These are phyloP conservation scores for Debaryomyces subglobosus DNA, from an alignment of 1,139 yeast species.

Conservation along the genomic window DNA sequence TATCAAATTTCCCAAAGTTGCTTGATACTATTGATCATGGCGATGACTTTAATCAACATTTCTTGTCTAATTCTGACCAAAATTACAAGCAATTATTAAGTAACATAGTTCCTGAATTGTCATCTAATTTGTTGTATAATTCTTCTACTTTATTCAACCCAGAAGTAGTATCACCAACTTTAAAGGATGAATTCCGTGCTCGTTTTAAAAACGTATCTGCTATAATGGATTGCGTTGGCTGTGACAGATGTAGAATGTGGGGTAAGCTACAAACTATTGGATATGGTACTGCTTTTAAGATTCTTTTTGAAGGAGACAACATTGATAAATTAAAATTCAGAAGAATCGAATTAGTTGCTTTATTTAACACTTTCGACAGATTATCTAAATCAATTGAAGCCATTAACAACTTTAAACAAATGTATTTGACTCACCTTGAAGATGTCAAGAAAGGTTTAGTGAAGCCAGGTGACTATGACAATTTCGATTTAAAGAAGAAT, in stretches of 20 bases:
- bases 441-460: conserved; percentile 45
- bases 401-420: conserved; percentile 66
- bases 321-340: conserved; percentile 56
- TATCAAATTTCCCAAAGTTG: conserved; percentile 37
- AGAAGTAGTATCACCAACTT: conserved; percentile 54
- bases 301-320: conserved; percentile 70
- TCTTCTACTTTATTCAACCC: conserved; percentile 57
- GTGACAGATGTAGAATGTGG: conserved; percentile 97
- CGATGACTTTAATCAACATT: conserved; percentile 32
- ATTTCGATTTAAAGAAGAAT: conserved; percentile 22
- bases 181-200: conserved; percentile 82
- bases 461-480: conserved; percentile 48
- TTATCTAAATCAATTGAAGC: conserved; percentile 82
- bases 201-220: conserved; percentile 89
- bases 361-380: conserved; percentile 89
- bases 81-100: conserved; percentile 44
- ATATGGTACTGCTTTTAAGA: conserved; percentile 92
- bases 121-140: conserved; percentile 45
- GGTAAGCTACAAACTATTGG: conserved; percentile 97
- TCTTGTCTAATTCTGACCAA: conserved; percentile 49
- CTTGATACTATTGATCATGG: conserved; percentile 29
- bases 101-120: conserved; percentile 31
- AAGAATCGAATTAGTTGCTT: conserved; percentile 86
- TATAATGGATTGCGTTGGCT: conserved; percentile 97
- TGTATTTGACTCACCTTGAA: conserved; percentile 50